A percentile compares a stretch with the other conserved stretches of the same genome.
These are phyloP conservation scores for Raffaelea albimanens DNA, from an alignment of 2,329 filamentous ascomycete genomes.

Conservation along the genomic window DNA sequence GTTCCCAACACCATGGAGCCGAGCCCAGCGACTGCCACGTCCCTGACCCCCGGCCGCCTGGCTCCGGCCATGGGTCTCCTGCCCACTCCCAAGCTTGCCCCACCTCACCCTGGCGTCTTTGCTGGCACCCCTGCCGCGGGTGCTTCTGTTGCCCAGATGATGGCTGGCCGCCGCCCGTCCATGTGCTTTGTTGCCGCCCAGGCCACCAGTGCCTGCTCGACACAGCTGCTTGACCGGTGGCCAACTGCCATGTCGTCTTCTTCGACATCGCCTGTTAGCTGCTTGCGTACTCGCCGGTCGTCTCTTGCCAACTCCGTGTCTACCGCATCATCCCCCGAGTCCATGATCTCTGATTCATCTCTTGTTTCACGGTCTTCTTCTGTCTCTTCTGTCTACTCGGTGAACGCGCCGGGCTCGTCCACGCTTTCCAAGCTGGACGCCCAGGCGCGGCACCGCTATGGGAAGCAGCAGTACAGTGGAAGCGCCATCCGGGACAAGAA, in stretches of 20 bases:
- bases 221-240: constrained; percentile 45
- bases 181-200: constrained; percentile 55
- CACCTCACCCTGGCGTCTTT: constrained; percentile 41
- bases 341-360: constrained; percentile 56
- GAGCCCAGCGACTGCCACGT: constrained; percentile 26
- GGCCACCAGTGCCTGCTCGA: constrained; percentile 32
- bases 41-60: constrained; percentile 32
- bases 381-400: constrained; percentile 53
- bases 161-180: constrained; percentile 36
- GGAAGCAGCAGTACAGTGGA: constrained; percentile 40
- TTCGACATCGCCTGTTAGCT: constrained; percentile 43
- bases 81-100: constrained; percentile 50
- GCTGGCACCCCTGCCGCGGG: constrained; percentile 49
- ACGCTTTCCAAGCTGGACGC: constrained; percentile 39
- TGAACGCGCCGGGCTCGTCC: constrained; percentile 47
- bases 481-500: constrained; percentile 26
- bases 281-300: constrained; percentile 43
- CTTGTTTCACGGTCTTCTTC: constrained; percentile 55
- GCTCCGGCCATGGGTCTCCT: constrained; percentile 46
- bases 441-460: constrained; percentile 54
- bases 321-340: constrained; percentile 55
- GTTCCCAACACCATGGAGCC: constrained; percentile 42
- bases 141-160: constrained; percentile 36
- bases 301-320: constrained; percentile 56
- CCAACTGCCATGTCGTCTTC: constrained; percentile 26